A percentile compares a stretch with the other conserved stretches of the same genome.
Conservation (phyloP, 305 asterid species). For the Galium porrigens region DNA sequence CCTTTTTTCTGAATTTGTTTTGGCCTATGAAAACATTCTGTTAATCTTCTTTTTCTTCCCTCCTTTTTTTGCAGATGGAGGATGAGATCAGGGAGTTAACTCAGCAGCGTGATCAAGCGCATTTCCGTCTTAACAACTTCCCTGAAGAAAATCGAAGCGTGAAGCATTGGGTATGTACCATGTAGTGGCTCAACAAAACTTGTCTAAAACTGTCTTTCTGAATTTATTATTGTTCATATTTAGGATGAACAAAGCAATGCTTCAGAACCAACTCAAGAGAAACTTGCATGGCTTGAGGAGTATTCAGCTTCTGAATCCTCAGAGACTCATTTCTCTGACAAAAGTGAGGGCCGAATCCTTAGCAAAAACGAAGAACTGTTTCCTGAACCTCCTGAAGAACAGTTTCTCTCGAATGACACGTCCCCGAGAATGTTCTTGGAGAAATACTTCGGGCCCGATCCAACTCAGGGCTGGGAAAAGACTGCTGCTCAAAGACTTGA, state of each 20-base stretch:
- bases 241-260: background rate
- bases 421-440: slow-evolving; percentile 66
- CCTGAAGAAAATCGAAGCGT: background rate
- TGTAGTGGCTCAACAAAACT: too few species aligned
- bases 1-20: slow-evolving; percentile 23
- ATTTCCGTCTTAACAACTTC: background rate
- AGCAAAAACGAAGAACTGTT: background rate
- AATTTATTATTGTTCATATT: too few species aligned
- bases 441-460: slow-evolving; percentile 93
- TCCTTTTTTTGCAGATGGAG: background rate
- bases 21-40: background rate
- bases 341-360: background rate
- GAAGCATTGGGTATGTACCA: background rate
- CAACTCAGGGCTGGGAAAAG: slow-evolving; percentile 79
- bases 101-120: background rate
- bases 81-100: background rate
- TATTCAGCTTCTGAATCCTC: background rate
- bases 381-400: background rate
- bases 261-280: background rate
- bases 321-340: background rate
- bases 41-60: background rate
- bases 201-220: background rate
- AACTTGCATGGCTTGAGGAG: background rate
- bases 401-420: slow-evolving; percentile 33
- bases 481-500: slow-evolving; percentile 20